These are phyloP conservation scores for Acacia confusa DNA, from an alignment of 306 rosid genomes.

Conservation along the genomic window DNA sequence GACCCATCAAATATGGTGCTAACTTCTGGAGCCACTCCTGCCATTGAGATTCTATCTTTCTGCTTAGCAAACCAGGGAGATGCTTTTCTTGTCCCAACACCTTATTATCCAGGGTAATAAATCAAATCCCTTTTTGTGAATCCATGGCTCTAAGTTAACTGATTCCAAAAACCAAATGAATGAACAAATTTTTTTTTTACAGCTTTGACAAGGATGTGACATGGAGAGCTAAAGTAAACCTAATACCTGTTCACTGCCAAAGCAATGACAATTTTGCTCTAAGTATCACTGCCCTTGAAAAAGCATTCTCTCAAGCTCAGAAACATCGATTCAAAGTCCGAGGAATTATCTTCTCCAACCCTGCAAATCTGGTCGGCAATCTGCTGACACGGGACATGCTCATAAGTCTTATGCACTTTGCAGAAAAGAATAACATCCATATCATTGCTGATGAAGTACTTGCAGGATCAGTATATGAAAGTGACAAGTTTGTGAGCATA, in stretches of 20 bases:
- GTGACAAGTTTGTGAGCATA: conserved; percentile 79
- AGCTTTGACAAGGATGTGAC: conserved; percentile 83
- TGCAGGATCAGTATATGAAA: conserved; percentile 81
- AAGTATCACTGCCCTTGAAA: conserved; percentile 70
- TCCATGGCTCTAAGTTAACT: not conserved
- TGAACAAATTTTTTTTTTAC: conserved; percentile 33
- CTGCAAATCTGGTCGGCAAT: conserved; percentile 87
- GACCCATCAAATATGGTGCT: conserved; percentile 69
- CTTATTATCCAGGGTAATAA: conserved; percentile 86
- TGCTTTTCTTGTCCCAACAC: conserved; percentile 91
- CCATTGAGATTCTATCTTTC: conserved; percentile 76
- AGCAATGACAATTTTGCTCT: conserved; percentile 70
- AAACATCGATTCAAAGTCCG: conserved; percentile 69
- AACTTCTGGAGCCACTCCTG: conserved; percentile 82
- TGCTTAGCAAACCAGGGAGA: conserved; percentile 90
- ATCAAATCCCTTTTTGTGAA: not conserved
- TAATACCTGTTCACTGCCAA: conserved; percentile 88
- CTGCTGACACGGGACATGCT: conserved; percentile 61
- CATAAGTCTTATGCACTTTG: conserved; percentile 64
- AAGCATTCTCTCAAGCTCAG: conserved; percentile 74
- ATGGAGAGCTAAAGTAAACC: conserved; percentile 81
- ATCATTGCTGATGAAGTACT: conserved; percentile 81
- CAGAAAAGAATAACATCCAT: conserved; percentile 84
- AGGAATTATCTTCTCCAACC: conserved; percentile 81
- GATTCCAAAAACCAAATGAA: conserved; percentile 8